A percentile compares a stretch with the other conserved stretches of the same genome.
phyloP scores from a whole-genome alignment of 305 asterid genomes.

The Fraxinus angustifolia region DNA sequence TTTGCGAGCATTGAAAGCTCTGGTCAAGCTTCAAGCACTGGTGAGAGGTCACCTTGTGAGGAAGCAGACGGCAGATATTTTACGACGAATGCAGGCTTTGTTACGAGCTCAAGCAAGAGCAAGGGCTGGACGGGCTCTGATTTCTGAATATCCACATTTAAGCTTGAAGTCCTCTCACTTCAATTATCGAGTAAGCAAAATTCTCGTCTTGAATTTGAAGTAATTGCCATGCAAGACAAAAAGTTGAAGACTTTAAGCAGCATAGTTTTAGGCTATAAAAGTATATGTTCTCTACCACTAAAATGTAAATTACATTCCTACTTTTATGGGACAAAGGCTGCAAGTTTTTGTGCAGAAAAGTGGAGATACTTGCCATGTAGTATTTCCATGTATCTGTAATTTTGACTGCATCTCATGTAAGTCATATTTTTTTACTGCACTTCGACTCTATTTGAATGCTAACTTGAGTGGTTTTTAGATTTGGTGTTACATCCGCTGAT shows the following conservation, averaged over 20 bases:
- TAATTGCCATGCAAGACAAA: background rate
- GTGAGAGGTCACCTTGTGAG: slow-evolving; percentile 78
- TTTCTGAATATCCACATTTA: slow-evolving; percentile 53
- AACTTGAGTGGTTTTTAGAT: background rate
- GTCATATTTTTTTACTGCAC: background rate
- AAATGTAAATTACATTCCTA: background rate
- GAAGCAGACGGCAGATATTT: slow-evolving; percentile 52
- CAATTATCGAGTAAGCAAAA: slow-evolving; percentile 37
- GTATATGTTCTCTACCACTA: background rate
- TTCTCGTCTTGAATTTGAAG: background rate
- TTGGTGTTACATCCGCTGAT: background rate
- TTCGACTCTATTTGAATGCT: background rate
- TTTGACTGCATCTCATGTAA: background rate
- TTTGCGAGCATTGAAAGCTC: slow-evolving; percentile 65
- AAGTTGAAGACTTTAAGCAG: background rate
- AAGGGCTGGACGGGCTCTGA: slow-evolving; percentile 38
- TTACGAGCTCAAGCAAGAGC: slow-evolving; percentile 62
- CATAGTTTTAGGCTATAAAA: background rate
- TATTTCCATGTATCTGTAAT: background rate
- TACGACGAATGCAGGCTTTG: slow-evolving; percentile 57
- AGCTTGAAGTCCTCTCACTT: slow-evolving; percentile 51
- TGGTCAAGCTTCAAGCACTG: slow-evolving; percentile 85
- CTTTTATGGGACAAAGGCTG: background rate
- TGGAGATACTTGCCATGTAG: background rate
- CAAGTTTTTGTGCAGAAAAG: background rate